Base-by-base conservation (phyloP, 257 asterid species). In the Phtheirospermum japonicum region DNA sequence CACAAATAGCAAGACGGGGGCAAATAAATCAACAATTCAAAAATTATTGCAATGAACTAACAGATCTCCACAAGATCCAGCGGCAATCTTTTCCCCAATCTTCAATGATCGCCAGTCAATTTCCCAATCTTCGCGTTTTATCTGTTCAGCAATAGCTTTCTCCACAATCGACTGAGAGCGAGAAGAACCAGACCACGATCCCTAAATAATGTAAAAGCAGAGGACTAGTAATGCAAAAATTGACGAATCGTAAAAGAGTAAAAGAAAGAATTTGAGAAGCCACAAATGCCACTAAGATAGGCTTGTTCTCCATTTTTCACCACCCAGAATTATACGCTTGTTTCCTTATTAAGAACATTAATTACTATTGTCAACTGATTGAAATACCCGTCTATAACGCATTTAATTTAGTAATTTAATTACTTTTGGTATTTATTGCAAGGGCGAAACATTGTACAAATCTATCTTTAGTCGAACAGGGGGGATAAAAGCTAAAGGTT, bases 21-120 rank as follows among this genome's bases (percentile, higher is more conserved):
- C 2, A 50, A 52, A 39, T 6, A 69, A 32, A 58, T 40, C 56
- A 57, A 57, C 13, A 59, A n/a, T 56, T 66, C 65, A 50, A 59
- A 55, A 12, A 34, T 23, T 59, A 67, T 57, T 63, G 69, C 19
- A 58, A 57, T 50, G 61, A 67, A 89, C 97, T 76, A 71, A 92
- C 98, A 88, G 73, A 65, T 84, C 87, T 66, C 90, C 94, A 68
- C 89, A 86, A 75, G 97, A 88, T 57, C 98, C 98, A 56, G 86
- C 87, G 69, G 92, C 95, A 9, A 89, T 80, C 82, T 75, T 86
- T 68, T 86, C 93, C 73, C 93, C 95, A 0, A 83, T 77, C 77
- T 83, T 83, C 86, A 92, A 76, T 62, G 74, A 74, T 73, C 87
- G 83, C 84, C 85, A 75, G 69, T 88, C 92, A 30, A 88, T 79